Evolutionary conservation across 345 rosid species (phyloP).

Genomic region (Eucalyptus polybractea): DNA sequence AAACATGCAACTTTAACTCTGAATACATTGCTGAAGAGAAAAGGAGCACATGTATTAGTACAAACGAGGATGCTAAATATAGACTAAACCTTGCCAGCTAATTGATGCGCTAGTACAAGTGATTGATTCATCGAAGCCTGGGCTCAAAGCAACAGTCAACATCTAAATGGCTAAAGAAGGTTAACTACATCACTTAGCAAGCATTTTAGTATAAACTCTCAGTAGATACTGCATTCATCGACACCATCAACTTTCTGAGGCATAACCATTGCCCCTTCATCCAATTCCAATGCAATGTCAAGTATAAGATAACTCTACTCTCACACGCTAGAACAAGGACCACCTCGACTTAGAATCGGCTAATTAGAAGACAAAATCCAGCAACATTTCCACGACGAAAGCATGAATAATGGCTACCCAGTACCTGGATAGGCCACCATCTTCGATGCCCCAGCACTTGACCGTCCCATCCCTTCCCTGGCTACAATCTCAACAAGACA

Average conservation of each 20-base stretch:
- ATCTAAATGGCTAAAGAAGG: not conserved
- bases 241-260: not conserved
- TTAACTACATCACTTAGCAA: not conserved
- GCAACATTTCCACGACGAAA: not conserved
- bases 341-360: not conserved
- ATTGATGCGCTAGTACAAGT: not conserved
- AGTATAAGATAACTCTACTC: not conserved
- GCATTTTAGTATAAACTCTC: not conserved
- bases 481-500: slow-evolving; percentile 13
- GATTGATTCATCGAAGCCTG: not conserved
- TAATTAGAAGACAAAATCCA: not conserved
- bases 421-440: slow-evolving; percentile 81
- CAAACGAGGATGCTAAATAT: not conserved
- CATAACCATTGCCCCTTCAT: not conserved
- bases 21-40: not conserved
- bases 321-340: not conserved
- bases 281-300: not conserved
- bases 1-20: not conserved
- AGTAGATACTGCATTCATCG: not conserved
- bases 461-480: slow-evolving; percentile 98
- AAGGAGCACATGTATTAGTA: not conserved
- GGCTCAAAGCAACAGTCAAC: not conserved
- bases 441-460: slow-evolving; percentile 77
- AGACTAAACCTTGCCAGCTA: not conserved
- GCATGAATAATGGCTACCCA: not conserved